Evolutionary conservation across 495 filamentous ascomycete species (phyloP).

Genomic region (Collariella sp.): DNA sequence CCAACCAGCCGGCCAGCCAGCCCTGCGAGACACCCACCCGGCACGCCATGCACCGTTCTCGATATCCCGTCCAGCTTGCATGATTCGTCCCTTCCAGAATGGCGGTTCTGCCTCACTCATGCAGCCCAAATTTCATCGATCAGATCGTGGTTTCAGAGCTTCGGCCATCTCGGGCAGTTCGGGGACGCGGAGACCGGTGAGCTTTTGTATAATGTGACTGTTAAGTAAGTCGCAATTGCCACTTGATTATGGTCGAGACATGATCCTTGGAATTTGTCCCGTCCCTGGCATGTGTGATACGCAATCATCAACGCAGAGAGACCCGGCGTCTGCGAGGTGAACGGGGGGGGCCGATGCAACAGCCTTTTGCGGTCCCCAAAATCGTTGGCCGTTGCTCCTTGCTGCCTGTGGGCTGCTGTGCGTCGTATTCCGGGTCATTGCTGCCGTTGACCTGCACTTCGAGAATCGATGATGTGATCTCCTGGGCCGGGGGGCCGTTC

Average conservation of each 20-base stretch:
- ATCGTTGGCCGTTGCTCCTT: background rate
- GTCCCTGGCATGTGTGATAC: background rate
- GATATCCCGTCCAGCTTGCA: background rate
- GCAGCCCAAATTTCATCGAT: background rate
- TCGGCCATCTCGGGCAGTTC: conserved; percentile 6
- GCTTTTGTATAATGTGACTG: background rate
- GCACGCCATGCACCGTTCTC: background rate
- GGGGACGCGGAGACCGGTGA: background rate
- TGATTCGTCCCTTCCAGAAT: background rate
- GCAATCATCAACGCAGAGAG: too few species aligned
- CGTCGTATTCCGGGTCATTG: background rate
- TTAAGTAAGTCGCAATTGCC: background rate
- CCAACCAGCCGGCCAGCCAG: background rate
- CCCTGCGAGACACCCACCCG: background rate
- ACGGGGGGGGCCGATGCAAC: too few species aligned
- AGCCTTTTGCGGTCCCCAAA: background rate
- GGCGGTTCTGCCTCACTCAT: background rate
- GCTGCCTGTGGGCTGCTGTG: background rate
- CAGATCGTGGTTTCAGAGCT: background rate
- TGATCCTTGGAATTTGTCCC: background rate
- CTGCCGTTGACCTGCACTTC: background rate
- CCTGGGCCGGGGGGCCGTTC: background rate
- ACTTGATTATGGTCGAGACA: background rate
- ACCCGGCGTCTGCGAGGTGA: too few species aligned
- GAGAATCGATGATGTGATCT: background rate